Percentiles rank a stretch among this genome's conserved stretches.
These are phyloP conservation scores for Phytophthora boehmeriae DNA, from an alignment of 352 stramenopile species.

Conservation along the genomic window DNA sequence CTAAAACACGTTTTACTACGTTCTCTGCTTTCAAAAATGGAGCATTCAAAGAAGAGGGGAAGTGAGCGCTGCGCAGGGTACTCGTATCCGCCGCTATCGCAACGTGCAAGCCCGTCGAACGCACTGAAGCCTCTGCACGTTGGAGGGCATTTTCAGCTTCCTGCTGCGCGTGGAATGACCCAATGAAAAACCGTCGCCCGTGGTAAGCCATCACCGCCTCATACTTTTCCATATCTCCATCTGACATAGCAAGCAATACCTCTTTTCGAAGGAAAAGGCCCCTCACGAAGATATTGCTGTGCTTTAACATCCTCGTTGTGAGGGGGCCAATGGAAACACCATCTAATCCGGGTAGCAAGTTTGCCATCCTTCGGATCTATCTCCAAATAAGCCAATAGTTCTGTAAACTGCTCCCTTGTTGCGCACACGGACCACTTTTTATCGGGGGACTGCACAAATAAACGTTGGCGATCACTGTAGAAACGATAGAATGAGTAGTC, in stretches of 20 bases:
- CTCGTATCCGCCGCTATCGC: constrained; percentile 27
- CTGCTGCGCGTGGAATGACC: constrained; percentile 49
- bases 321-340: constrained; percentile 49
- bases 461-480: constrained; percentile 49
- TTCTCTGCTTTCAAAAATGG: constrained; percentile 50
- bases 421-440: constrained; percentile 56
- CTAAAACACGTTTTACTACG: constrained; percentile 45
- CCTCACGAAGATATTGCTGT: constrained; percentile 37
- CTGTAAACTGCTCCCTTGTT: constrained; percentile 29
- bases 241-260: constrained; percentile 40
- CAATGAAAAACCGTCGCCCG: constrained; percentile 56
- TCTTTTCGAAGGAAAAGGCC: constrained; percentile 55
- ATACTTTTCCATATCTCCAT: constrained; percentile 54
- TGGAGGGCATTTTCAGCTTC: constrained; percentile 55
- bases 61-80: constrained; percentile 32
- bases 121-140: constrained; percentile 39
- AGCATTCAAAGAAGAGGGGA: constrained; percentile 39
- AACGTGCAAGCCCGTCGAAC: constrained; percentile 39
- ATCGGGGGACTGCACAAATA: constrained; percentile 59
- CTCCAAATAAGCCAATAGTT: constrained; percentile 66
- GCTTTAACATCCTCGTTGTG: constrained; percentile 28
- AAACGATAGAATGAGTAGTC: constrained; percentile 73
- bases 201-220: constrained; percentile 50
- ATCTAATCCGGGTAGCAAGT: constrained; percentile 41
- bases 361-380: constrained; percentile 35